Base-by-base conservation (phyloP, 768 basidiomycete genomes). In the Cystofilobasidium ferigula region DNA sequence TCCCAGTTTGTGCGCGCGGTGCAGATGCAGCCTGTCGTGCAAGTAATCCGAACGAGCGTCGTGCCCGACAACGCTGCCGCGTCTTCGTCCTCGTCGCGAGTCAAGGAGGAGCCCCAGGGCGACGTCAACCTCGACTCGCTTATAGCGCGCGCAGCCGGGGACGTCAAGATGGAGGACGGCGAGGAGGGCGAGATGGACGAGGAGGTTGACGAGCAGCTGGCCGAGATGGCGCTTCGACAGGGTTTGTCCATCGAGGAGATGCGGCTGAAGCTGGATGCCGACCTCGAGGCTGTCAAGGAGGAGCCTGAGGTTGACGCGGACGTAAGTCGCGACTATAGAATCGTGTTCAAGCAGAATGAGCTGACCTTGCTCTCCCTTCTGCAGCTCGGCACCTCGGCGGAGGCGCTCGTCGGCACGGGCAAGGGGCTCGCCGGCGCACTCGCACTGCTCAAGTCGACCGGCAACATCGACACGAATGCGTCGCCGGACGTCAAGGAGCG, bases 351-450 rank as follows among this genome's bases (percentile, higher is more conserved):
- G 9, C 34, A 10, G 20, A 51, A n/a, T 34, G 36, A 38, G 18
- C 5, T 35, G 20, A 24, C 30, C 35, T 38, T 28, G 3, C 38
- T 28, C 42, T 10, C 28, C 13, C 18, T 5, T 32, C n/a, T 13
- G 4, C 34, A 68, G 67, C 54, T 68, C 22, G 67, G 67, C n/a
- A 62, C 67, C 6, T 61, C 67, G 3, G 74, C 80, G 1, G 93
- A 94, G 74, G 84, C 88, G 72, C 87, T 83, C 0, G 86, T 90
- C 72, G 83, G 83, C 58, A 79, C 84, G 5, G 93, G 95, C 58
- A 79, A 84, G 5, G 93, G 95, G 9, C 83, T 99, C 81, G 89
- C 88, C 12, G 85, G 89, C 24, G 89, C 91, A 0, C 80, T 99
- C 48, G 86, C 83, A 68, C 83, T 99, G 64, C 83, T 99, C 7